Evolutionary conservation across 148 eudicot species (phyloP), one percentile per base, ranked within the genome.

Genomic region (Rhododendron henanense): DNA sequence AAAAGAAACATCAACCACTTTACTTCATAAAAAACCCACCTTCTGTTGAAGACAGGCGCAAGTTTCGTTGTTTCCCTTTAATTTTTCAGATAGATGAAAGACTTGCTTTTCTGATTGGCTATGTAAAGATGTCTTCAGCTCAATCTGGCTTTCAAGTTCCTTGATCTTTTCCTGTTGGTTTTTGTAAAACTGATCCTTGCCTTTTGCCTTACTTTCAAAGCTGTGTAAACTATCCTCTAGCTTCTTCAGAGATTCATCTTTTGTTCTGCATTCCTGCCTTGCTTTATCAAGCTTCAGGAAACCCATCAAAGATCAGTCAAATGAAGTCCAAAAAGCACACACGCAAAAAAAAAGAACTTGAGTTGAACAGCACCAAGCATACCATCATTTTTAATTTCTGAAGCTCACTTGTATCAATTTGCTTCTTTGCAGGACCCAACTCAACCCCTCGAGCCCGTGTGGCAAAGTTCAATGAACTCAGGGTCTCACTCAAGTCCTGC

Each of bases 371-470:
- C 51, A 63, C 41, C 51, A 47, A 41, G 53, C 85, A 18, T 91
- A 96, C 99, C 99, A 91, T 88, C 84, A 89, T 41, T 90, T 96
- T 96, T 55, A 91, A 89, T 89, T 89, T 96, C 88, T 94, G 96
- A 88, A 96, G 91, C 87, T 96, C 99, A 82, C 93, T 85, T 25
- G 97, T 93, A 80, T 96, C 99, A 18, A 95, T 73, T 87, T 95
- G 99, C 86, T 93, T 92, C 89, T 87, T 93, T 50, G 90, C 96
- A 65, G 98, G 99, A 86, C 96, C 98, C 88, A 94, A 48, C 83
- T 96, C 99, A 81, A 96, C 92, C 15, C 98, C 97, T 88, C 99
- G 89, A 71, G 90, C 99, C 8, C 98, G 92, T 55, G 96, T 96
- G 41, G 99, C 98, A 88, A 96, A 96, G 84, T 96, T 96, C 69